These are phyloP conservation scores for Blastobotrys serpentis DNA, from an alignment of 1,139 yeast genomes.

Conservation along the genomic window DNA sequence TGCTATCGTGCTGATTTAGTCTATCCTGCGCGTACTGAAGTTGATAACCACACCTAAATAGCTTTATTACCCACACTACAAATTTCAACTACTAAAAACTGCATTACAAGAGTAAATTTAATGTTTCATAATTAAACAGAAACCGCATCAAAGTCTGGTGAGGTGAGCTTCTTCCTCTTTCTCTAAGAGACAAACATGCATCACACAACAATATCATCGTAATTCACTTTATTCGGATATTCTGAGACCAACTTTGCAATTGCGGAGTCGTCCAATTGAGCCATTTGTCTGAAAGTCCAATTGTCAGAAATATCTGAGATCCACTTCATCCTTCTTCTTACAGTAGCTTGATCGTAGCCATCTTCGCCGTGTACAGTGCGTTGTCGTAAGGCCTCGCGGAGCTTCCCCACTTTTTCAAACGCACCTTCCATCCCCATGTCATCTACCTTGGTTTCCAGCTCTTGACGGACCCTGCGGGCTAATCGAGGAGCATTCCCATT, in stretches of 20 bases:
- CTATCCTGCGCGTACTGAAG: too few relatives aligned
- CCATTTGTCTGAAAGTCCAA: conserved; percentile 60
- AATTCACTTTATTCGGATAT: conserved; percentile 24
- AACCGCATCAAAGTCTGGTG: too few relatives aligned
- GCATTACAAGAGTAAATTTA: too few relatives aligned
- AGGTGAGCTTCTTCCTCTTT: too few relatives aligned
- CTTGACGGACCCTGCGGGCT: conserved; percentile 63
- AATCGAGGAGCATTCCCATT: conserved; percentile 81
- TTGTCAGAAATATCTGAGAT: conserved; percentile 64
- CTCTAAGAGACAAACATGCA: too few relatives aligned
- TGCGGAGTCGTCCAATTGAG: conserved; percentile 36
- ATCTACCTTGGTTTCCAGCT: conserved; percentile 46
- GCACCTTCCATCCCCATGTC: conserved; percentile 46
- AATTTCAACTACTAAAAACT: too few relatives aligned
- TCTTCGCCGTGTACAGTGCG: conserved; percentile 42
- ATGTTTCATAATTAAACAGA: too few relatives aligned
- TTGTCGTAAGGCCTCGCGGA: conserved; percentile 54
- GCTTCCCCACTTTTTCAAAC: conserved; percentile 58
- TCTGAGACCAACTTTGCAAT: conserved; percentile 30
- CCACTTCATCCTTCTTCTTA: conserved; percentile 71
- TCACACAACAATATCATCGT: conserved; percentile 1
- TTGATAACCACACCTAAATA: too few relatives aligned
- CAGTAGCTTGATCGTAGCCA: conserved; percentile 47
- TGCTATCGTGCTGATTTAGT: too few relatives aligned
- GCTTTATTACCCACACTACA: too few relatives aligned